Evolutionary conservation across 805 yeast genomes (phyloP).

Genomic region (Naumovozyma baii): DNA sequence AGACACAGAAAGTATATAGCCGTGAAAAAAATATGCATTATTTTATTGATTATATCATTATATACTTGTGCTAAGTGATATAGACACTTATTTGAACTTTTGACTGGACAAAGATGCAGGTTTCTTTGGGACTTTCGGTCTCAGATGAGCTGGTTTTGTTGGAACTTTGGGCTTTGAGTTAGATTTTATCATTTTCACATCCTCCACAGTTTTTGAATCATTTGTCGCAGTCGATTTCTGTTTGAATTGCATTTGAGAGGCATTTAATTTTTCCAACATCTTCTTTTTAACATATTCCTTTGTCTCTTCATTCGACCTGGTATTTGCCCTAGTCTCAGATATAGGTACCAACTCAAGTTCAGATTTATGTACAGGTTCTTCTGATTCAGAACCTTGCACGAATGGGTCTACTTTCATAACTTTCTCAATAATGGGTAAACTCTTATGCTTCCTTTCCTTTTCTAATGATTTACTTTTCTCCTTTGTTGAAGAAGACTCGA

Average conservation of each 20-base stretch:
- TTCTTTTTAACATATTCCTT: slow-evolving; percentile 5
- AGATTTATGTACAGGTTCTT: neutral
- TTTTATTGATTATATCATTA: no score
- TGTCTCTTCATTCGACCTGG: slow-evolving; percentile 1
- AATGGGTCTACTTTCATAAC: neutral
- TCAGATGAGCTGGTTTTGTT: slow-evolving; percentile 42
- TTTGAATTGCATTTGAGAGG: slow-evolving; percentile 27
- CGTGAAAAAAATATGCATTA: neutral
- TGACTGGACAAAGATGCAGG: slow-evolving; percentile 38
- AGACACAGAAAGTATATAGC: no score
- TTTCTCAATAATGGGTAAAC: neutral
- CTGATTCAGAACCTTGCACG: no score
- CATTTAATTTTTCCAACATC: slow-evolving; percentile 40
- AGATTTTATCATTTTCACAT: no score
- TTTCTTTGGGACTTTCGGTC: slow-evolving; percentile 34
- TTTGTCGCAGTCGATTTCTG: neutral
- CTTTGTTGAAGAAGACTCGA: neutral
- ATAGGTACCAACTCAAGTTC: no score
- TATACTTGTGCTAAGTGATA: no score
- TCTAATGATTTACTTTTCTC: neutral
- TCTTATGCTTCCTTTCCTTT: neutral
- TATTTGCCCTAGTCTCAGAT: no score
- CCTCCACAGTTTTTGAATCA: no score
- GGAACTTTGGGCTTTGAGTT: slow-evolving; percentile 37
- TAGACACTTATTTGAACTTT: slow-evolving; percentile 5